Conservation (phyloP, 208 protist genomes). For the Leishmania tropica region DNA sequence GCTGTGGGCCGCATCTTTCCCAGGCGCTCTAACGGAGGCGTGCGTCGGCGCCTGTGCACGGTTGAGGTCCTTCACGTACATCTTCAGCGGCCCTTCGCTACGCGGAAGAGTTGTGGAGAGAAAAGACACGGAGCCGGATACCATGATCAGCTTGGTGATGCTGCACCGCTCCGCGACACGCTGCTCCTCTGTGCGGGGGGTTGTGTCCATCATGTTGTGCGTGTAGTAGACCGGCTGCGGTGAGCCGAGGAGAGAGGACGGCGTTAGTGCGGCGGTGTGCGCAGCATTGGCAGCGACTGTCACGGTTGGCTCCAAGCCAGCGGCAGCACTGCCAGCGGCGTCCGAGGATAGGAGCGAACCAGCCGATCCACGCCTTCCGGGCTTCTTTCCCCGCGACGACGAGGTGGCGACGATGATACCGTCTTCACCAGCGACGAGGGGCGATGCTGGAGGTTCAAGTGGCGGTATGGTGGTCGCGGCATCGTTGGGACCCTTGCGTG, state of each 20-base stretch:
- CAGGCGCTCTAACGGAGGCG: background rate
- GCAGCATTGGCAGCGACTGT: background rate
- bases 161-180: constrained; percentile 68
- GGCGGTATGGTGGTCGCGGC: background rate
- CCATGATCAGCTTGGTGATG: constrained; percentile 86
- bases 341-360: background rate
- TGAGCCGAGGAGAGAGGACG: constrained; percentile 5
- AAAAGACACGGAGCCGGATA: constrained; percentile 70
- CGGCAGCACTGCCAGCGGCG: background rate
- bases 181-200: constrained; percentile 45
- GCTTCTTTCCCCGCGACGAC: background rate
- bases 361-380: background rate
- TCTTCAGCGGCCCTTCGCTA: constrained; percentile 42
- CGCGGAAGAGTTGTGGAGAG: constrained; percentile 67
- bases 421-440: background rate
- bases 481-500: background rate
- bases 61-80: constrained; percentile 69
- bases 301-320: background rate
- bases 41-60: constrained; percentile 25
- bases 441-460: constrained; percentile 2
- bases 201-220: constrained; percentile 19
- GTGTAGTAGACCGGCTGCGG: constrained; percentile 40
- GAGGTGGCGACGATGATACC: background rate
- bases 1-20: background rate
- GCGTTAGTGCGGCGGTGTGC: constrained; percentile 3